These are phyloP conservation scores for Sugiyamaella qingdaonensis DNA, from an alignment of 805 yeast species.

Conservation along the genomic window DNA sequence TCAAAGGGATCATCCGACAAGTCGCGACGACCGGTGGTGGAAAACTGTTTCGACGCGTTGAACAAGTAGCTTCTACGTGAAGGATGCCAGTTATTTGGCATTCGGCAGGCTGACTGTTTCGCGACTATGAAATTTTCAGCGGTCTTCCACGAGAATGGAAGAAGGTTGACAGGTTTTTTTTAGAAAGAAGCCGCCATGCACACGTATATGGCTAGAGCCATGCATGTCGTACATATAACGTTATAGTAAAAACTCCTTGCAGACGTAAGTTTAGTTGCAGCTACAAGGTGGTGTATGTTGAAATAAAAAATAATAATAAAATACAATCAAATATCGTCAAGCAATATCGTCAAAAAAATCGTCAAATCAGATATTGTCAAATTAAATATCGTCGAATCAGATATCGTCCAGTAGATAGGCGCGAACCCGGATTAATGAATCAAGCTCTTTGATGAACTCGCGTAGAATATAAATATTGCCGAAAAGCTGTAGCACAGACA, in stretches of 20 bases:
- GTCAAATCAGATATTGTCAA: no score
- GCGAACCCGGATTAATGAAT: constrained; percentile 28
- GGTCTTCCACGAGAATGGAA: background rate
- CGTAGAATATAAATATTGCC: constrained; percentile 25
- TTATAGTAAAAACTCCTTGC: no score
- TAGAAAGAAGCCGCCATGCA: background rate
- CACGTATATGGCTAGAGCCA: no score
- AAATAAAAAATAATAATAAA: no score
- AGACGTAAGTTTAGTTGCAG: no score
- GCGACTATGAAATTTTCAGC: no score
- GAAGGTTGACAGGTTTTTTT: background rate
- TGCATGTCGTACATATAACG: no score
- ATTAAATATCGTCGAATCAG: background rate
- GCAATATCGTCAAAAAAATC: no score
- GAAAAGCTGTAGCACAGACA: constrained; percentile 20
- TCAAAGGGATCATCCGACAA: constrained; percentile 16
- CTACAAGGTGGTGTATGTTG: no score
- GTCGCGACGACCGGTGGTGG: background rate
- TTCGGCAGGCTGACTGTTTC: background rate
- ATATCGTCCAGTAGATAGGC: constrained; percentile 19
- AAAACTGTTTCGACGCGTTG: background rate
- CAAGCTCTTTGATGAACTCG: constrained; percentile 28
- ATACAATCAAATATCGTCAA: no score
- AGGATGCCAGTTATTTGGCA: background rate
- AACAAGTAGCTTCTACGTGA: background rate